phyloP scores from a whole-genome alignment of 306 rosid species.

The Dalbergia cultrata region DNA sequence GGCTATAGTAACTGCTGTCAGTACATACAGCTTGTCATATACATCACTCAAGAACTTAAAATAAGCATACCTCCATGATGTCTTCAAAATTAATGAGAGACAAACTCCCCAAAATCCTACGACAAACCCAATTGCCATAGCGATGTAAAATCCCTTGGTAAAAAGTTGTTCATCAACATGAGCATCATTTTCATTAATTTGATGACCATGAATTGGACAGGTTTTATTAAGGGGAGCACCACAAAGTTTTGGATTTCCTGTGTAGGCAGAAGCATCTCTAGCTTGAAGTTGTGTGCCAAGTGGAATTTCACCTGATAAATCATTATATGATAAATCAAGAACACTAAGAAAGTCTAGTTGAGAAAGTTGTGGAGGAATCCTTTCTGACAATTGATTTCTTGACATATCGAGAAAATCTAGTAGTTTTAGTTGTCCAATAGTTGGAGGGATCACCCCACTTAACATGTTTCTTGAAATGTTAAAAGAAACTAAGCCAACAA shows the following conservation, averaged over 20 bases:
- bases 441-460: not conserved
- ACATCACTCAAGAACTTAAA: not conserved
- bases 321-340: constrained; percentile 33
- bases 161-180: not conserved
- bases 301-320: not conserved
- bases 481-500: constrained; percentile 23
- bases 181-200: not conserved
- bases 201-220: not conserved
- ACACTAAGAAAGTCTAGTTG: not conserved
- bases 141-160: not conserved
- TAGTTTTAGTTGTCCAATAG: too few species aligned
- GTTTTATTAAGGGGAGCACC: not conserved
- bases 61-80: not conserved
- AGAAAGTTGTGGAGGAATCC: constrained; percentile 20
- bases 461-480: constrained; percentile 23
- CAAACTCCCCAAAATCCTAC: not conserved
- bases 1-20: not conserved
- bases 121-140: not conserved
- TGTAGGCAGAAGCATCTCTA: not conserved
- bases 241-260: not conserved
- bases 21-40: not conserved
- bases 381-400: not conserved
- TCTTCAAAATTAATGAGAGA: not conserved
- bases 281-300: not conserved
- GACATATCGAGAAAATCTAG: too few species aligned